phyloP scores from a whole-genome alignment of 768 basidiomycete species.

The Termitomyces sp. region DNA sequence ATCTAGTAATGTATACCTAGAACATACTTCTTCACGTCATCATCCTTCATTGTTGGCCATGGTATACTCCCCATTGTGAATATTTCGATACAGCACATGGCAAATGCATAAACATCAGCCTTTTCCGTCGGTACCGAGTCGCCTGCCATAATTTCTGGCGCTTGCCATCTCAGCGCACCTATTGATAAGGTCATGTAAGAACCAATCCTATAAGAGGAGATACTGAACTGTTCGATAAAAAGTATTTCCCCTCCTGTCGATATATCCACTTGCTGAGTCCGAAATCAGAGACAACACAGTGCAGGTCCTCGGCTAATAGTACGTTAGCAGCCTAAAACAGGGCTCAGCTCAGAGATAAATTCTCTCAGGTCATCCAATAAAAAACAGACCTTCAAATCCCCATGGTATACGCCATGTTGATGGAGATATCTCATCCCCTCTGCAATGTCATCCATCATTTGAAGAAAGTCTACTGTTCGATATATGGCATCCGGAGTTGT shows the following conservation, averaged over 20 bases:
- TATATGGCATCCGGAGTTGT: conserved; percentile 1
- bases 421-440: conserved; percentile 81
- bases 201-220: not conserved
- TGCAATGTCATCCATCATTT: conserved; percentile 66
- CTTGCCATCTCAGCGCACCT: conserved; percentile 52
- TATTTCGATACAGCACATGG: conserved; percentile 59
- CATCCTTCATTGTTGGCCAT: conserved; percentile 48
- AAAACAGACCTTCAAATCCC: conserved; percentile 64
- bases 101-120: conserved; percentile 65
- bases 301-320: conserved; percentile 57
- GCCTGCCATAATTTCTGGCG: conserved; percentile 57
- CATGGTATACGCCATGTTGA: conserved; percentile 58
- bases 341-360: not conserved
- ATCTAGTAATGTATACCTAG: conserved; percentile 27
- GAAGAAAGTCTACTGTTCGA: conserved; percentile 34
- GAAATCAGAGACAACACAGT: conserved; percentile 75
- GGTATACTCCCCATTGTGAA: conserved; percentile 57
- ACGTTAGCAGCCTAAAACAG: conserved; percentile 59
- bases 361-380: not conserved
- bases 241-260: conserved; percentile 55
- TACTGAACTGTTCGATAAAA: conserved; percentile 13
- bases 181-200: not conserved
- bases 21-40: conserved; percentile 43
- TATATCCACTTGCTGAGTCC: conserved; percentile 73
- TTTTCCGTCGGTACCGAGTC: conserved; percentile 34